Conservation (phyloP, 805 yeast species). For the Yamadazyma tumulicola region DNA sequence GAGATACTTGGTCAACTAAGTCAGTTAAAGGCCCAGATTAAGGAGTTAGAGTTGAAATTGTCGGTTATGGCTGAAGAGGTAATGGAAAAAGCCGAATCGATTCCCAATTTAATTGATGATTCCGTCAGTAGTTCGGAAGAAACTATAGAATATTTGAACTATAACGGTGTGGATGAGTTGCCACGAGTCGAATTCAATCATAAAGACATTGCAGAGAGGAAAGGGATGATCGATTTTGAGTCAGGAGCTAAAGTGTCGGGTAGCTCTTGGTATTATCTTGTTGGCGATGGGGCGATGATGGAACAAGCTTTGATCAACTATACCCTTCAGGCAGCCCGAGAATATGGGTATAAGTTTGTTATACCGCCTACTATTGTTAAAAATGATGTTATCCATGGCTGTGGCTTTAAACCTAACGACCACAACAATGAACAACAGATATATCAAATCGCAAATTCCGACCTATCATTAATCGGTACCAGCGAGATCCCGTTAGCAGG, state of each 20-base stretch:
- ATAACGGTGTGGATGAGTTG: conserved; percentile 23
- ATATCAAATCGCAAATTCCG: conserved; percentile 55
- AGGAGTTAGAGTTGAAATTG: conserved; percentile 22
- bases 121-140: conserved; percentile 40
- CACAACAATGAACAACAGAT: conserved; percentile 82
- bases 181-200: conserved; percentile 47
- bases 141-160: conserved; percentile 51
- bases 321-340: conserved; percentile 63
- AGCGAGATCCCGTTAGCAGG: conserved; percentile 96
- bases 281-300: conserved; percentile 80
- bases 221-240: conserved; percentile 65
- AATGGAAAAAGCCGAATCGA: conserved; percentile 37
- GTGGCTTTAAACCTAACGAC: conserved; percentile 95
- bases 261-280: conserved; percentile 80
- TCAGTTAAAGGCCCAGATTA: conserved; percentile 23
- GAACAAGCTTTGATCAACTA: conserved; percentile 89
- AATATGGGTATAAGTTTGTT: conserved; percentile 63
- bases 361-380: conserved; percentile 86
- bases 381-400: conserved; percentile 72
- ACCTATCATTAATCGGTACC: conserved; percentile 79
- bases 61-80: conserved; percentile 33
- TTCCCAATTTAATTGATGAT: conserved; percentile 63
- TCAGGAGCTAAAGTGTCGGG: conserved; percentile 78
- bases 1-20: conserved; percentile 13
- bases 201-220: conserved; percentile 61